Evolutionary conservation across 148 eudicot genomes (phyloP), one percentile per base, ranked within the genome.

Genomic region (Amaranthus cruentus): DNA sequence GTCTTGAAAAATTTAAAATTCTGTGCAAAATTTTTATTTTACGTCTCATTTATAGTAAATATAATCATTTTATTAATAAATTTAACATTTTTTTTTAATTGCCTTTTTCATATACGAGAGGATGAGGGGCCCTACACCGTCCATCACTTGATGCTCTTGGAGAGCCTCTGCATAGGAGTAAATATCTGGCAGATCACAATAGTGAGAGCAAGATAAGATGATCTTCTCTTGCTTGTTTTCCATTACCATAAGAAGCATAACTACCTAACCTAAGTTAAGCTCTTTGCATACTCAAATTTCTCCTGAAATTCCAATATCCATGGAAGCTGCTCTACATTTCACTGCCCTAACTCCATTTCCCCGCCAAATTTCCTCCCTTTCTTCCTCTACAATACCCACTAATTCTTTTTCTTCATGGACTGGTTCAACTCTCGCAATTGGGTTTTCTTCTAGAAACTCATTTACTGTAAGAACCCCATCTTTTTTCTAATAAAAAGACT

Each of bases 371-470:
- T 77, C 87, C 8, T 60, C 70, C 48, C 73, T 74, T 44, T 67
- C 76, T 48, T 74, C 47, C 10, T n/a, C 66, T 42, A 3, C 50
- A 0, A 70, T 48, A 62, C 28, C 72, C 51, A 47, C 8, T 66
- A 46, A 21, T 46, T 15, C 62, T 75, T 87, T 85, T 63, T 86
- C 88, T 9, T 77, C 80, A 12, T 77, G 86, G 80, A 53, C 77
- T 47, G 78, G 80, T 44, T 83, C 94, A 13, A 21, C 86, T 10
- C 75, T 77, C 14, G 78, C 87, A 50, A 57, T 83, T 70, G 82
- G 87, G 14, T 77, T 86, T 60, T 83, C 89, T 11, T 84, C 89
- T 57, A 73, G 82, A 56, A 86, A 80, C 70, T 84, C 92, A 0
- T 84, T 74, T 81, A 14, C 91, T 66, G 97, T 92, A 69, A 80